These are phyloP conservation scores for Mucor sp. DNA, from an alignment of 371 early-diverging fungal genomes.

Conservation along the genomic window DNA sequence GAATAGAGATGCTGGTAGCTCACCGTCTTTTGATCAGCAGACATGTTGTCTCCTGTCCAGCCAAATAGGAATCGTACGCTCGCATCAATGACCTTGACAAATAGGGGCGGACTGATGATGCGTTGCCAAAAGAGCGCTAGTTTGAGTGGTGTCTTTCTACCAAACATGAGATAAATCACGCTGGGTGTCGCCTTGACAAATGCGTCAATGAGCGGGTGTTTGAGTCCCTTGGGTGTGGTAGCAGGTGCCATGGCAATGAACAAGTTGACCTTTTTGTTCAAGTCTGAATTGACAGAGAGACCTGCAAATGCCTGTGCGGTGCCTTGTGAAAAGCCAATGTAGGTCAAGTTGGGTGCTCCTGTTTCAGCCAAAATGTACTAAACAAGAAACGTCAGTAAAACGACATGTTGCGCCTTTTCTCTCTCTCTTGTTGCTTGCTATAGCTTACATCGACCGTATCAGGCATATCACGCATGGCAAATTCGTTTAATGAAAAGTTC, in stretches of 20 bases:
- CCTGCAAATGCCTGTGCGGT: constrained; percentile 92
- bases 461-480: constrained; percentile 87
- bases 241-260: constrained; percentile 94
- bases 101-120: constrained; percentile 76
- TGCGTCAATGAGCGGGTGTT: constrained; percentile 81
- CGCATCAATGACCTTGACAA: constrained; percentile 76
- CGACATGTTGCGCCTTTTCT: background rate
- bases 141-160: constrained; percentile 78
- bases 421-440: no score
- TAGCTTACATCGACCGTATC: constrained; percentile 78
- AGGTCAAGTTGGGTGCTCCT: constrained; percentile 77
- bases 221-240: constrained; percentile 84
- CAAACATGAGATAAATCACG: constrained; percentile 91
- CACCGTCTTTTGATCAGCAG: constrained; percentile 72
- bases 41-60: constrained; percentile 80
- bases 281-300: constrained; percentile 74
- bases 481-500: constrained; percentile 94
- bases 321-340: constrained; percentile 97
- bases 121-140: constrained; percentile 88
- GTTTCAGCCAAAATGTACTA: constrained; percentile 84
- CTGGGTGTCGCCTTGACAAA: constrained; percentile 86
- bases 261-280: constrained; percentile 83
- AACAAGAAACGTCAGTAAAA: background rate
- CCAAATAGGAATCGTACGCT: constrained; percentile 82
- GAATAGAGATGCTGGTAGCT: constrained; percentile 92